These are phyloP conservation scores for Neltuma alba DNA, from an alignment of 306 rosid genomes.

Conservation along the genomic window DNA sequence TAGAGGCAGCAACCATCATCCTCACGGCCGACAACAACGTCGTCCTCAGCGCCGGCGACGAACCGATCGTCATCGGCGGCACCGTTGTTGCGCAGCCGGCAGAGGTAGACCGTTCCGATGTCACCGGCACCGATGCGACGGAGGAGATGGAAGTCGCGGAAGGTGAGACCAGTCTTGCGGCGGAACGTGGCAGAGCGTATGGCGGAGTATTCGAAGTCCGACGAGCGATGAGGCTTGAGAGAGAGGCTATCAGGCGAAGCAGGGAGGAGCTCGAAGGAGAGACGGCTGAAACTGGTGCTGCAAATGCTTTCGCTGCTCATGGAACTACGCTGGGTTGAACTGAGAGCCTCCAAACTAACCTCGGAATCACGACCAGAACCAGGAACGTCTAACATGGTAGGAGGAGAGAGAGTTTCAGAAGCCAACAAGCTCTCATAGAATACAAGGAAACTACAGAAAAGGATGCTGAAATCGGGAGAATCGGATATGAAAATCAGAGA, in stretches of 20 bases:
- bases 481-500: constrained; percentile 21
- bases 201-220: constrained; percentile 90
- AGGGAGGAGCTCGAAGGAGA: constrained; percentile 68
- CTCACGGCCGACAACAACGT: constrained; percentile 3
- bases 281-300: constrained; percentile 82
- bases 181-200: constrained; percentile 55
- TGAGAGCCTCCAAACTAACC: constrained; percentile 50
- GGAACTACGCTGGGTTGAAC: constrained; percentile 64
- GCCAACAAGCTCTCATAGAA: constrained; percentile 35
- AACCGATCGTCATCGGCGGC: constrained; percentile 15
- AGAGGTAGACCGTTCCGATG: constrained; percentile 90
- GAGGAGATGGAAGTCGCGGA: constrained; percentile 80
- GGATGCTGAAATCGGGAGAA: neutral
- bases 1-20: constrained; percentile 45
- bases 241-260: constrained; percentile 54
- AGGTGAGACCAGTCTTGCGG: constrained; percentile 58
- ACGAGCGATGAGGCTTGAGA: constrained; percentile 88
- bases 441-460: neutral
- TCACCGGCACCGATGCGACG: constrained; percentile 92
- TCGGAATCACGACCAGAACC: constrained; percentile 65
- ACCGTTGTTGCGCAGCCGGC: constrained; percentile 52
- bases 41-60: constrained; percentile 29
- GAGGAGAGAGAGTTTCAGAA: neutral
- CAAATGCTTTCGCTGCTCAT: constrained; percentile 86
- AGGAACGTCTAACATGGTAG: constrained; percentile 60